A percentile compares a stretch with the other conserved stretches of the same genome.
Conservation (phyloP, 129 eudicot species). For the Solidago caesia region DNA sequence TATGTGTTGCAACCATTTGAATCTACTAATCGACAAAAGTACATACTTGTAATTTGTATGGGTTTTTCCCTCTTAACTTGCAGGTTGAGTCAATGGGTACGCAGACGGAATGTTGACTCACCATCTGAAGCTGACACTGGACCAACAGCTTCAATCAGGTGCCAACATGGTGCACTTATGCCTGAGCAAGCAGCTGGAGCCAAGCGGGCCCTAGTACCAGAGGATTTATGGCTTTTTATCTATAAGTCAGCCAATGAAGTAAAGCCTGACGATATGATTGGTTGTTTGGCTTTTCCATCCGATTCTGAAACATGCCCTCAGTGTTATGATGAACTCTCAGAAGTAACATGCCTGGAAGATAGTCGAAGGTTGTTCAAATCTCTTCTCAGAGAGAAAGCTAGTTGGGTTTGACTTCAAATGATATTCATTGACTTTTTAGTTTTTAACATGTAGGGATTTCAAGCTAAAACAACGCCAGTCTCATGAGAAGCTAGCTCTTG, state of each 20-base stretch:
- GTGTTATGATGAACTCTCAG: conserved; percentile 65
- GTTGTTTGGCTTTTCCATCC: conserved; percentile 61
- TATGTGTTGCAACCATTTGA: not conserved
- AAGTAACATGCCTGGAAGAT: conserved; percentile 73
- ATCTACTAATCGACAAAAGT: conserved; percentile 2
- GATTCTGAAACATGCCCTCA: conserved; percentile 61
- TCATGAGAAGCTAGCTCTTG: conserved; percentile 84
- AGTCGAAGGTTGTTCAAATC: conserved; percentile 47
- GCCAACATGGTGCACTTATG: conserved; percentile 85
- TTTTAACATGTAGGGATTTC: conserved; percentile 61
- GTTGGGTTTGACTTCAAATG: not conserved
- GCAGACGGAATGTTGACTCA: conserved; percentile 71
- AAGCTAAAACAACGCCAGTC: conserved; percentile 77
- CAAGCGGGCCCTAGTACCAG: conserved; percentile 80
- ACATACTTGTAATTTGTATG: not conserved
- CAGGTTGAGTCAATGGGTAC: conserved; percentile 95
- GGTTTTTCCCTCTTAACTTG: conserved; percentile 6
- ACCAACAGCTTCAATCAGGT: conserved; percentile 90
- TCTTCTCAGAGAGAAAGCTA: not conserved
- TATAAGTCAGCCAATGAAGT: conserved; percentile 59
- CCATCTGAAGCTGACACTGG: conserved; percentile 97
- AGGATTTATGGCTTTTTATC: conserved; percentile 75
- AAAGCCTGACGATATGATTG: conserved; percentile 74
- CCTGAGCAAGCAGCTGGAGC: conserved; percentile 97
- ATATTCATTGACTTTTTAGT: conserved; percentile 21